Evolutionary conservation across 495 filamentous ascomycete genomes (phyloP).

Genomic region (Cladorrhinum samala): DNA sequence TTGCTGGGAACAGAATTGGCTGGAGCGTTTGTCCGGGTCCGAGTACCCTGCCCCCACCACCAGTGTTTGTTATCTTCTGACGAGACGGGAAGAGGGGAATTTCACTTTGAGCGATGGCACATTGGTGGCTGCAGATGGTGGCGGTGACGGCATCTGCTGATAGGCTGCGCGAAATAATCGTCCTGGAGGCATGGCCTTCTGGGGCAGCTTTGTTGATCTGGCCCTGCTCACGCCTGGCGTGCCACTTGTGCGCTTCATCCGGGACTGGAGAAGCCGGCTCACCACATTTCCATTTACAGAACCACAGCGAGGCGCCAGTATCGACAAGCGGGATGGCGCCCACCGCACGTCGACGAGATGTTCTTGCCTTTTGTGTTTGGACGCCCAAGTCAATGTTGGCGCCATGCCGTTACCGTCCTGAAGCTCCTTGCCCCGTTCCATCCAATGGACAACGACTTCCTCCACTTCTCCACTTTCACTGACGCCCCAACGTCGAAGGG

Average conservation of each 20-base stretch:
- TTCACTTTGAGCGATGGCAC: too few species aligned
- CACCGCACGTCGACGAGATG: not conserved
- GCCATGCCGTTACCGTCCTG: not conserved
- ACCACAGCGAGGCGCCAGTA: constrained; percentile 1
- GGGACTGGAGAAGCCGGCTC: not conserved
- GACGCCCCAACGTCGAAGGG: not conserved
- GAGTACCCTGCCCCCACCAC: not conserved
- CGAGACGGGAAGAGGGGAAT: not conserved
- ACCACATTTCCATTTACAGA: constrained; percentile 4
- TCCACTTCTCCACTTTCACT: not conserved
- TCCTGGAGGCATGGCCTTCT: not conserved
- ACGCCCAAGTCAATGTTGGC: not conserved
- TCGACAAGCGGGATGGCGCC: constrained; percentile 1
- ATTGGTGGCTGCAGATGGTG: not conserved
- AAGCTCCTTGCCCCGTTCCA: not conserved
- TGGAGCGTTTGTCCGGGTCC: not conserved
- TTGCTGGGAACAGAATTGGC: too few species aligned
- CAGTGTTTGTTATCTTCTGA: not conserved
- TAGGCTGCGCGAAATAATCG: constrained; percentile 1
- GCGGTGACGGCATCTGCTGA: not conserved
- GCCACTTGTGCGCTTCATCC: not conserved
- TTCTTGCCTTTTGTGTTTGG: not conserved
- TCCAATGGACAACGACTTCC: not conserved
- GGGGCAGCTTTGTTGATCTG: not conserved
- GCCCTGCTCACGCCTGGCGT: not conserved